Conservation (phyloP, 805 yeast species). For the Candida khao-thaluensis region DNA sequence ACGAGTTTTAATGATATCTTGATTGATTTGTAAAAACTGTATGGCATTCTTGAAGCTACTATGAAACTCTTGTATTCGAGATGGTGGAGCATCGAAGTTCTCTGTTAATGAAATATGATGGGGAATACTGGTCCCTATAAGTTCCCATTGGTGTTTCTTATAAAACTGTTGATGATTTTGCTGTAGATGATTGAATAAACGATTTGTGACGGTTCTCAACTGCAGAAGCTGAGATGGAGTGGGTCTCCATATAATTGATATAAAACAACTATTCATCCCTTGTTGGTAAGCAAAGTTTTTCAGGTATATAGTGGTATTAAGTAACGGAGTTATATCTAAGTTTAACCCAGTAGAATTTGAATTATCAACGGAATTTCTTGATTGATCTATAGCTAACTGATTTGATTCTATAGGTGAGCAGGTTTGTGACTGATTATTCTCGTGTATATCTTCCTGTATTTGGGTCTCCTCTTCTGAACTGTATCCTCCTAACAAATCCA, state of each 20-base stretch:
- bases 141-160: constrained; percentile 8
- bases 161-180: constrained; percentile 9
- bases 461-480: constrained; percentile 5
- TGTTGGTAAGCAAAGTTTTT: constrained; percentile 11
- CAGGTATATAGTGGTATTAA: constrained; percentile 7
- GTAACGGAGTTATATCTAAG: too few species aligned
- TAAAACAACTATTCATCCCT: constrained; percentile 9
- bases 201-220: constrained; percentile 2
- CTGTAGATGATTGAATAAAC: constrained; percentile 5
- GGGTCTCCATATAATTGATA: constrained; percentile 12
- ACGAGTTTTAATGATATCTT: background rate
- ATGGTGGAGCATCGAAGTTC: background rate
- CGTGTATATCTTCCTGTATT: background rate
- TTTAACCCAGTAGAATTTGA: too few species aligned
- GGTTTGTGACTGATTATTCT: too few species aligned
- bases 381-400: too few species aligned
- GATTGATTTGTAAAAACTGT: background rate
- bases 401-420: too few species aligned
- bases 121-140: background rate
- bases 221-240: background rate
- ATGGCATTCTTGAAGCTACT: background rate
- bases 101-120: constrained; percentile 6
- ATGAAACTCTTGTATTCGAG: background rate
- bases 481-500: constrained; percentile 10
- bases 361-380: too few species aligned